Base-by-base conservation (phyloP, 768 basidiomycete species). In the Xanthoconium purpureum region DNA sequence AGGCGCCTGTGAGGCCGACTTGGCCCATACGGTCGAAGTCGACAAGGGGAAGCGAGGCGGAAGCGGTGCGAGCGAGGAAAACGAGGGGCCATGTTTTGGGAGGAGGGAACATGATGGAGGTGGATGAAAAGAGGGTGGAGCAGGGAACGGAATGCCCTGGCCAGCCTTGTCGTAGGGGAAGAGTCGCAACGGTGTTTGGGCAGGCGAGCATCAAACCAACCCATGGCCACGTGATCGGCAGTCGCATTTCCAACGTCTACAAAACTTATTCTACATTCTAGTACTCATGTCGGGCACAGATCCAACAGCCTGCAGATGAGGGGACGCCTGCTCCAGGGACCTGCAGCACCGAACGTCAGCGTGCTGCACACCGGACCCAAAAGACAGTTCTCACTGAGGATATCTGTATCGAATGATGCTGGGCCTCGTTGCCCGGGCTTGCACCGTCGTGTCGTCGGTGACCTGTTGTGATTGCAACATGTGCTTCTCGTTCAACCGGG, bases 11-110 rank as follows among this genome's bases (percentile, higher is more conserved):
- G 40, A 98, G 79, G 54, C 86, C 94, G 48, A 98, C 94, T 52
- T 80, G 86, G 60, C 96, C 96, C 91, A 99, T 95, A 51, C 88
- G 86, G 63, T 78, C 74, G 65, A 85, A 88, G 71, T 90, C 88
- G 64, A 89, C 77, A 57, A 77, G 74, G 7, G 84, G 84, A 14
- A 84, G 73, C 7, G 77, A 69, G 10, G 79, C 80, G 56, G 63
- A 66, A 20, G 46, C 64, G 54, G 58, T 14, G 24, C 46, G 38
- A 3, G 57, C 56, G 39, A 71, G 42, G 47, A 43, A 57, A 43
- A 50, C 46, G 55, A 70, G 55, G 70, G 61, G 64, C 73, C 68
- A 66, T 61, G 42, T 11, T 20, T 35, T 42, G 18, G 39, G 52
- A 24, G 47, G 52, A 15, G 53, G 35, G 14, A 52, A 52, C 57